Conservation (phyloP, 768 basidiomycete genomes). For the Candolleomyces aberdarensis region DNA sequence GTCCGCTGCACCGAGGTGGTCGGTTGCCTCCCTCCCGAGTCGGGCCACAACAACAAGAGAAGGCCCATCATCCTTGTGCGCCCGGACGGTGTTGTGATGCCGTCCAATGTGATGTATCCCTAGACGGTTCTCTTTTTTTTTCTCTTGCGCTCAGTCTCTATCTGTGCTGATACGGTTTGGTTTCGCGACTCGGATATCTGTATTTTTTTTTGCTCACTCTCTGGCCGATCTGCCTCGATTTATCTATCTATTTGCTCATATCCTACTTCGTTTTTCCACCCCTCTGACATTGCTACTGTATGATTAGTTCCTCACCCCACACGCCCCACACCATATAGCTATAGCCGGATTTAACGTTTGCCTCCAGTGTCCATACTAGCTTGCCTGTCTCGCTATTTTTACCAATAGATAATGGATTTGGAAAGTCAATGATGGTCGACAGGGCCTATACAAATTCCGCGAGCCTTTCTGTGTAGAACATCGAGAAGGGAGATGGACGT, state of each 20-base stretch:
- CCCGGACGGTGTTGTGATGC: slow-evolving; percentile 84
- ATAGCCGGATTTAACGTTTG: background rate
- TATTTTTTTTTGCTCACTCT: background rate
- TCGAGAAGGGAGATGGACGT: background rate
- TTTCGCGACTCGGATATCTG: background rate
- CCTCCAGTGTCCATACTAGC: background rate
- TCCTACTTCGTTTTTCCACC: background rate
- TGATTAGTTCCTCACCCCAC: background rate
- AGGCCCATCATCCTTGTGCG: slow-evolving; percentile 81
- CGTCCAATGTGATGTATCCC: slow-evolving; percentile 78
- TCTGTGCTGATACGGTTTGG: background rate
- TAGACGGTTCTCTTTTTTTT: slow-evolving; percentile 33
- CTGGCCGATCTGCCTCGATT: background rate
- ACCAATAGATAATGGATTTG: background rate
- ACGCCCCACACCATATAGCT: background rate
- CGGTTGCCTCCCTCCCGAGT: slow-evolving; percentile 77
- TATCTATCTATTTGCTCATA: background rate
- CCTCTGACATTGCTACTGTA: slow-evolving; percentile 1
- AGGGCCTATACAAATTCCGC: background rate
- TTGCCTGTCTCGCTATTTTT: background rate
- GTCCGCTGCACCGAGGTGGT: slow-evolving; percentile 85
- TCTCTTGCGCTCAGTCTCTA: background rate
- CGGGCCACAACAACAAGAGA: slow-evolving; percentile 55
- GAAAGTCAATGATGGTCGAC: background rate
- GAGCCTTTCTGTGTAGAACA: background rate